A percentile compares a stretch with the other conserved stretches of the same genome.
Evolutionary conservation across 495 filamentous ascomycete genomes (phyloP).

Genomic region (Podospora didyma): DNA sequence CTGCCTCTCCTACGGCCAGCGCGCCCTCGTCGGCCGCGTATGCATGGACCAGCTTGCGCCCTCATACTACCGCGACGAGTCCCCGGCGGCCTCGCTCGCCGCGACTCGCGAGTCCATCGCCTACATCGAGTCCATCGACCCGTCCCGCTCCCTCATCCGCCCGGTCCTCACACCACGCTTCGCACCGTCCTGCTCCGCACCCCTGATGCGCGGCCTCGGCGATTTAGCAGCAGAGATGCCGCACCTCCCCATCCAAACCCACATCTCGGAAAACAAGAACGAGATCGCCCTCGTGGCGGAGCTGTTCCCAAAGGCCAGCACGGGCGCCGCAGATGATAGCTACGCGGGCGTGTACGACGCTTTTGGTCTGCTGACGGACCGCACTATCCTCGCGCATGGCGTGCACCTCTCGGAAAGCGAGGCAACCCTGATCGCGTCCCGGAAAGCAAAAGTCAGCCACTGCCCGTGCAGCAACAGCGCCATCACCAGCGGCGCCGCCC

Average conservation of each 20-base stretch:
- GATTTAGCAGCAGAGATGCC: slow-evolving; percentile 52
- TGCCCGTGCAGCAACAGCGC: slow-evolving; percentile 84
- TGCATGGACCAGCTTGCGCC: slow-evolving; percentile 85
- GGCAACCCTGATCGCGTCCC: slow-evolving; percentile 52
- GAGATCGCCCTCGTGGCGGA: slow-evolving; percentile 67
- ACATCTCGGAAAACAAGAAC: slow-evolving; percentile 78
- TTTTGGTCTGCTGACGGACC: slow-evolving; percentile 59
- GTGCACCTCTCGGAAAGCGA: slow-evolving; percentile 70
- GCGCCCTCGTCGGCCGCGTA: slow-evolving; percentile 84
- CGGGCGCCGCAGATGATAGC: slow-evolving; percentile 31
- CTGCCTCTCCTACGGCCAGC: slow-evolving; percentile 70
- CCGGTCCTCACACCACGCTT: slow-evolving; percentile 92
- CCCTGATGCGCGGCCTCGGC: slow-evolving; percentile 60
- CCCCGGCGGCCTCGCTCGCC: slow-evolving; percentile 49
- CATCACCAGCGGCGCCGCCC: slow-evolving; percentile 68
- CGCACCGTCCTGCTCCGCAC: slow-evolving; percentile 66
- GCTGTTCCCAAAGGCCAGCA: slow-evolving; percentile 56
- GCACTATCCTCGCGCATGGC: slow-evolving; percentile 83
- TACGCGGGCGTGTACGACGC: slow-evolving; percentile 82
- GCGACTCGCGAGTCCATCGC: slow-evolving; percentile 59
- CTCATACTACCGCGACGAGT: slow-evolving; percentile 68
- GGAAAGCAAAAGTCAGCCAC: slow-evolving; percentile 67
- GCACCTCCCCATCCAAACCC: slow-evolving; percentile 74
- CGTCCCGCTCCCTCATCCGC: slow-evolving; percentile 51
- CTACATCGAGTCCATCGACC: slow-evolving; percentile 66